Percentiles rank a stretch among this genome's conserved stretches.
Evolutionary conservation across 1,284 basidiomycete species (phyloP).

Genomic region (Tylopilus sp.): DNA sequence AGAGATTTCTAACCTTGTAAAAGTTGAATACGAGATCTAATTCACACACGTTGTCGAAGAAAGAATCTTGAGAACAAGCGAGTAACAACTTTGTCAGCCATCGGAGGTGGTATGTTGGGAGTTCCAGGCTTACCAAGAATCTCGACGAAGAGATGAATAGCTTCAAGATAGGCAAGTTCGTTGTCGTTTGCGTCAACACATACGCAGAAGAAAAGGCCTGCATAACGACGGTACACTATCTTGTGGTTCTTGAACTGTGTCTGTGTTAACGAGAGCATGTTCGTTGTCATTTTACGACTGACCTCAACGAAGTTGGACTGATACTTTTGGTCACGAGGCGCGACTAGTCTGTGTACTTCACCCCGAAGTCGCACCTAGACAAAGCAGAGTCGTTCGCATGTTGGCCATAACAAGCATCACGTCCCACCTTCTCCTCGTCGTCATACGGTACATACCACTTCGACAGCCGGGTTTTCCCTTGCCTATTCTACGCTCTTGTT

Average conservation of each 20-base stretch:
- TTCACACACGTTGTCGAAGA: slow-evolving; percentile 98
- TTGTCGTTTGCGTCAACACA: slow-evolving; percentile 99
- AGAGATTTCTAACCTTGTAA: slow-evolving; percentile 74
- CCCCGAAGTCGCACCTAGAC: slow-evolving; percentile 85
- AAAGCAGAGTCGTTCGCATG: slow-evolving; percentile 4
- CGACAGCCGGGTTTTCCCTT: slow-evolving; percentile 94
- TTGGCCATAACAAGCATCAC: slow-evolving; percentile 1
- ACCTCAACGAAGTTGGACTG: slow-evolving; percentile 99
- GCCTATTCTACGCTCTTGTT: slow-evolving; percentile 74
- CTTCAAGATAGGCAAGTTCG: slow-evolving; percentile 95
- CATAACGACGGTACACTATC: slow-evolving; percentile 93
- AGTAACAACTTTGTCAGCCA: slow-evolving; percentile 8
- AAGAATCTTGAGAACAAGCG: slow-evolving; percentile 71
- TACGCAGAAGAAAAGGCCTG: slow-evolving; percentile 96
- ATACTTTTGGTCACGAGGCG: slow-evolving; percentile 97
- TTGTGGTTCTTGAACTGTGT: slow-evolving; percentile 92
- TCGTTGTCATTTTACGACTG: slow-evolving; percentile 33
- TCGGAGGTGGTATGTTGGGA: slow-evolving; percentile 1
- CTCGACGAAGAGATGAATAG: slow-evolving; percentile 97
- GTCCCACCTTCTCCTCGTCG: slow-evolving; percentile 89
- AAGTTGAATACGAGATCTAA: slow-evolving; percentile 98
- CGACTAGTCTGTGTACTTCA: slow-evolving; percentile 94
- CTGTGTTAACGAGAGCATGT: slow-evolving; percentile 15
- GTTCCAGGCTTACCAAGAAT: slow-evolving; percentile 76
- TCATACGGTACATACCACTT: slow-evolving; percentile 98